phyloP scores from a whole-genome alignment of 441 rosid species.

The Adansonia gregorii region DNA sequence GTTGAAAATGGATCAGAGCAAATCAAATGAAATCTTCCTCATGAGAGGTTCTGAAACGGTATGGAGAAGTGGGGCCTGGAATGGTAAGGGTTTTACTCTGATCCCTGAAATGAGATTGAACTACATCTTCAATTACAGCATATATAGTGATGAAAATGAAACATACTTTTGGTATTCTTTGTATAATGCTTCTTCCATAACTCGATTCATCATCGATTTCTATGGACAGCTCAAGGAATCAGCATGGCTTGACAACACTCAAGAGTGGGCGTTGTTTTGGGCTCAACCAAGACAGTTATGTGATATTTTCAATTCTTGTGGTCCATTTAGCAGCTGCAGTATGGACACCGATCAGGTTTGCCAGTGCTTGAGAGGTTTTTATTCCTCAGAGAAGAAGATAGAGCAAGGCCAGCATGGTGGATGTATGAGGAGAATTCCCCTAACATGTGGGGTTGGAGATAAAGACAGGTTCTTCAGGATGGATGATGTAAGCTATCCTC shows the following conservation, averaged over 20 bases:
- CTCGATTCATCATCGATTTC: background rate
- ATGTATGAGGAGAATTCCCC: constrained; percentile 23
- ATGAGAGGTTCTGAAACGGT: background rate
- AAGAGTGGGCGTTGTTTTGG: constrained; percentile 15
- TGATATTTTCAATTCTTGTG: background rate
- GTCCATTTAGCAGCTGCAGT: constrained; percentile 22
- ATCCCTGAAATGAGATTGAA: constrained; percentile 22
- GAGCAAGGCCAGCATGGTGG: background rate
- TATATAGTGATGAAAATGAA: constrained; percentile 24
- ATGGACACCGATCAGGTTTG: background rate
- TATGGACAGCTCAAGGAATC: background rate
- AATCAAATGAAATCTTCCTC: constrained; percentile 17
- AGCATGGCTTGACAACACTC: background rate
- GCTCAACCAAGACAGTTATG: background rate
- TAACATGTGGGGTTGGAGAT: constrained; percentile 16
- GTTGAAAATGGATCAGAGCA: constrained; percentile 21
- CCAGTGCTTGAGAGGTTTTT: constrained; percentile 27
- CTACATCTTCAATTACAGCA: constrained; percentile 18
- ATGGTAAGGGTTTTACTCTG: background rate
- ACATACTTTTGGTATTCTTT: constrained; percentile 25
- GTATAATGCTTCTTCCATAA: background rate
- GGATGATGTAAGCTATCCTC: constrained; percentile 12
- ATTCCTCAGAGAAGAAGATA: background rate
- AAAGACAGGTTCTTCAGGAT: constrained; percentile 24
- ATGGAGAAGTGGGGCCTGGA: constrained; percentile 24